Percentiles rank a stretch among this genome's conserved stretches.
These are phyloP conservation scores for Clathrus columnatus DNA, from an alignment of 768 basidiomycete genomes.

Conservation along the genomic window DNA sequence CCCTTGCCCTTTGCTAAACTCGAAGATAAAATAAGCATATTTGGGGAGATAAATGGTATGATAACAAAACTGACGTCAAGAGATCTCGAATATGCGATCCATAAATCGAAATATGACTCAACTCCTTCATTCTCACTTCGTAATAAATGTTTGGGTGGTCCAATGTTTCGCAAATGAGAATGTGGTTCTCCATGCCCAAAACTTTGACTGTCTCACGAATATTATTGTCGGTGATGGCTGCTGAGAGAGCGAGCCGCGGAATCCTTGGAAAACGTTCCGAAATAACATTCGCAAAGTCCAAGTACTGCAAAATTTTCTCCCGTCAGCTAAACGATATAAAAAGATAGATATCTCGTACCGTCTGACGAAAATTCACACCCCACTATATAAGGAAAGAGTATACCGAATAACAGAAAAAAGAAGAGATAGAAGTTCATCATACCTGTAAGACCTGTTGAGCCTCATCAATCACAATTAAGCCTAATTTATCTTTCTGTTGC, in stretches of 20 bases:
- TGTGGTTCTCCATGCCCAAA: background rate
- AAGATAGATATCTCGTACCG: background rate
- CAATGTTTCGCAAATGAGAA: background rate
- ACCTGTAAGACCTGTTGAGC: conserved; percentile 2
- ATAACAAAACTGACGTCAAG: background rate
- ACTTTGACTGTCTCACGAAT: background rate
- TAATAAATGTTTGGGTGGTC: background rate
- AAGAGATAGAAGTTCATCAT: background rate
- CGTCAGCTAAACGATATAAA: background rate
- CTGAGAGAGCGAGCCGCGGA: conserved; percentile 1
- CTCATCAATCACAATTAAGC: conserved; percentile 4
- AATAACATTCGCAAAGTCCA: background rate
- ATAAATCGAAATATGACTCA: background rate
- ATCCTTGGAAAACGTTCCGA: background rate
- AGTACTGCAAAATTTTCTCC: background rate
- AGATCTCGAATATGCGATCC: background rate
- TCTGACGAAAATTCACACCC: background rate
- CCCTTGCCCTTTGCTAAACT: conserved; percentile 4
- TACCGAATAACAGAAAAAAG: background rate
- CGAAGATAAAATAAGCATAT: background rate
- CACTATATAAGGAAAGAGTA: background rate
- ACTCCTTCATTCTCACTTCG: background rate
- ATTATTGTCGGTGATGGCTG: background rate
- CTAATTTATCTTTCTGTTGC: background rate
- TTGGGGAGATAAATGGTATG: background rate